These are phyloP conservation scores for Parathielavia hyrcaniae DNA, from an alignment of 495 filamentous ascomycete species.

Conservation along the genomic window DNA sequence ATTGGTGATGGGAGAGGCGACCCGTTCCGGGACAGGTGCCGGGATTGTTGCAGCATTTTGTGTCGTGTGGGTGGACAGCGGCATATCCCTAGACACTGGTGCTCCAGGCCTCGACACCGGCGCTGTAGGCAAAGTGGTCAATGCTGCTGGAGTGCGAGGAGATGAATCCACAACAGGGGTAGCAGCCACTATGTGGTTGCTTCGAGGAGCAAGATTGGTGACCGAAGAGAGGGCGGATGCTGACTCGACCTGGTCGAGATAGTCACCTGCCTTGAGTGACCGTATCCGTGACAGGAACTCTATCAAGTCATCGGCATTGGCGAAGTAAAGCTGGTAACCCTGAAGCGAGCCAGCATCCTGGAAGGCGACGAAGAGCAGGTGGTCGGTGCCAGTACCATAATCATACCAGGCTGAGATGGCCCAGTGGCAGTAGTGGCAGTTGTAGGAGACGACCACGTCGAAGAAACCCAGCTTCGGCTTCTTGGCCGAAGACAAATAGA, in stretches of 20 bases:
- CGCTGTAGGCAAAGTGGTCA: not conserved
- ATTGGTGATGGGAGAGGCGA: not conserved
- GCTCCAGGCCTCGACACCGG: not conserved
- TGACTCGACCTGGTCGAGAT: not conserved
- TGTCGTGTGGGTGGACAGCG: not conserved
- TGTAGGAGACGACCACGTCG: not conserved
- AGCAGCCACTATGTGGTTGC: not conserved
- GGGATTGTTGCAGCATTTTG: no score
- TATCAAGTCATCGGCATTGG: not conserved
- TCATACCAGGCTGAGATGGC: conserved; percentile 9
- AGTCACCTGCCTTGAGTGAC: not conserved
- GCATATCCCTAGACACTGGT: not conserved
- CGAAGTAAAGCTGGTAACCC: conserved; percentile 1
- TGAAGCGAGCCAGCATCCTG: not conserved
- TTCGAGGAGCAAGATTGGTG: not conserved
- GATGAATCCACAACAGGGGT: not conserved
- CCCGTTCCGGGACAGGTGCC: not conserved
- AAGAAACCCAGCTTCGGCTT: conserved; percentile 6
- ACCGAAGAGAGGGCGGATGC: not conserved
- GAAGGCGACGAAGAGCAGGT: not conserved
- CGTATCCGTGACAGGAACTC: not conserved
- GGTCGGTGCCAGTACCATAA: conserved; percentile 1
- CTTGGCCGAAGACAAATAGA: conserved; percentile 2
- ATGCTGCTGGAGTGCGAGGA: no score
- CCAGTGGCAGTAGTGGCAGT: conserved; percentile 7